phyloP scores from a whole-genome alignment of 2,329 filamentous ascomycete species.

The Sarocladium kiliense region DNA sequence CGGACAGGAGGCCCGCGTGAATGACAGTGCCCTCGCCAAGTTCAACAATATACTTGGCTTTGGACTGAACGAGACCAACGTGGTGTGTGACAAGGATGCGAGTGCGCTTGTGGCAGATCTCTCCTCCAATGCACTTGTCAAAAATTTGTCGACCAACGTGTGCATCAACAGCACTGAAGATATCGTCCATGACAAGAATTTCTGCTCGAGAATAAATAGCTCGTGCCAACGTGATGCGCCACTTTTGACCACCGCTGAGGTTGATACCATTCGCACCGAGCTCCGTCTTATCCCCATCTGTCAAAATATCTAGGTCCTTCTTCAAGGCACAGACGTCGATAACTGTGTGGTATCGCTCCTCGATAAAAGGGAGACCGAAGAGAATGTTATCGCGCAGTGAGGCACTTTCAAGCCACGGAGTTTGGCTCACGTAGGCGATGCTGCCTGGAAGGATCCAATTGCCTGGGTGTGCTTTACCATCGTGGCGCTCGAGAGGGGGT shows the following conservation, averaged over 20 bases:
- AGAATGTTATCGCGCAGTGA: conserved; percentile 74
- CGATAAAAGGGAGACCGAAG: conserved; percentile 67
- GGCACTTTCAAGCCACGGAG: conserved; percentile 81
- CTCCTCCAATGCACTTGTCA: conserved; percentile 68
- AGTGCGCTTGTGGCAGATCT: conserved; percentile 64
- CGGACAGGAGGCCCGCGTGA: conserved; percentile 58
- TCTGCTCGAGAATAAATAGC: conserved; percentile 75
- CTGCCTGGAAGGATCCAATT: conserved; percentile 67
- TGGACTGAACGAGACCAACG: conserved; percentile 63
- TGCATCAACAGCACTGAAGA: conserved; percentile 78
- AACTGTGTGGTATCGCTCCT: conserved; percentile 65
- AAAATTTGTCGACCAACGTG: conserved; percentile 77
- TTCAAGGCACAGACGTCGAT: conserved; percentile 67
- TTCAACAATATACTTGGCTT: conserved; percentile 69
- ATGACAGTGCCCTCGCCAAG: conserved; percentile 64
- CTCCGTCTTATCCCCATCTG: conserved; percentile 73
- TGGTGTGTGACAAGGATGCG: conserved; percentile 79
- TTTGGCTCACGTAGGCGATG: conserved; percentile 72
- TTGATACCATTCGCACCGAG: conserved; percentile 84
- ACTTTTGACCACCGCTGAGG: conserved; percentile 76
- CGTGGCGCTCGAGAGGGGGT: conserved; percentile 48
- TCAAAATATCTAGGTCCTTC: conserved; percentile 71
- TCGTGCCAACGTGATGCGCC: conserved; percentile 74
- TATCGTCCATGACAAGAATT: conserved; percentile 74
- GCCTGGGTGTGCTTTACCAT: conserved; percentile 53